Percentiles rank a stretch among this genome's conserved stretches.
Conservation (phyloP, 345 rosid genomes). For the Eucalyptus polybractea region DNA sequence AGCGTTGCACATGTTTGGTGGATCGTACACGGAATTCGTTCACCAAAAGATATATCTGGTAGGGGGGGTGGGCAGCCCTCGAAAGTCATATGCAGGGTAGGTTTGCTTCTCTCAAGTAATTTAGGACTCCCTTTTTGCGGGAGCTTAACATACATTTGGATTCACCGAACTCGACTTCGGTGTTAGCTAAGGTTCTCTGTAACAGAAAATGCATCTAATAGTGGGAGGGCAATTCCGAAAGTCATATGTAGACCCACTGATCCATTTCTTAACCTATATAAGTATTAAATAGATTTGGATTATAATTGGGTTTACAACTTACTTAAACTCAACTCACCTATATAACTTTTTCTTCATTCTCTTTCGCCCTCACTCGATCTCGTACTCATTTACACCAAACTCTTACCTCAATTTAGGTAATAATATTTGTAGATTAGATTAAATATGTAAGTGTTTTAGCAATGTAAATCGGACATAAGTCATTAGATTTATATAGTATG, state of each 20-base stretch:
- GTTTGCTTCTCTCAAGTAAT: not conserved
- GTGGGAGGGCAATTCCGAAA: not conserved
- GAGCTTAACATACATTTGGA: too few relatives aligned
- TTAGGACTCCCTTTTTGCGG: too few relatives aligned
- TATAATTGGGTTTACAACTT: too few relatives aligned
- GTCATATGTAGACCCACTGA: too few relatives aligned
- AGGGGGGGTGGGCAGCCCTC: not conserved
- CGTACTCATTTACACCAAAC: not conserved
- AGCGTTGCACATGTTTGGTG: not conserved
- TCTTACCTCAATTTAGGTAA: rapidly evolving
- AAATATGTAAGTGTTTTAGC: too few relatives aligned
- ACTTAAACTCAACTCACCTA: not conserved
- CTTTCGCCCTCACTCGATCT: not conserved
- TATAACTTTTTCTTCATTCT: not conserved
- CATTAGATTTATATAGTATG: rapidly evolving
- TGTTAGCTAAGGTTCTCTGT: not conserved
- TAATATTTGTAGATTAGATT: too few relatives aligned
- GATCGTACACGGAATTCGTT: not conserved
- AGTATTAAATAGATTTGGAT: too few relatives aligned
- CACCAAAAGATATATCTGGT: not conserved
- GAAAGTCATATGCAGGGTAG: not conserved
- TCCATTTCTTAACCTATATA: too few relatives aligned
- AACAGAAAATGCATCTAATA: not conserved
- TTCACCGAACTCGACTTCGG: too few relatives aligned
- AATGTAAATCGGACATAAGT: too few relatives aligned